Evolutionary conservation across 2,329 filamentous ascomycete species (phyloP).

Genomic region (Penicillium sp.): DNA sequence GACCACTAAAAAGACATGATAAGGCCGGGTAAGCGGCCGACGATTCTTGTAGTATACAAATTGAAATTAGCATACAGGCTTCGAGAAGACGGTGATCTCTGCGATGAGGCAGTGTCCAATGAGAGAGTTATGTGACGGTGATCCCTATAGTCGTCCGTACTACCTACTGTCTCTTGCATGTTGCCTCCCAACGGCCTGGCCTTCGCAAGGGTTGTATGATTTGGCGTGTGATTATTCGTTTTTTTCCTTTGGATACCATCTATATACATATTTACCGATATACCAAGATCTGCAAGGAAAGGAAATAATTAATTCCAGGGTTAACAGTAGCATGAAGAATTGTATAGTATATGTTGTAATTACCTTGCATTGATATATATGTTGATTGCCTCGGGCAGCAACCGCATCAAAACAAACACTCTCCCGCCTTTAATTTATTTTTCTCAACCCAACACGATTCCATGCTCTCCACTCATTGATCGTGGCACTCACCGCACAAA

Average conservation of each 20-base stretch:
- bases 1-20: no score
- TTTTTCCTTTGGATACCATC: slow-evolving; percentile 13
- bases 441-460: slow-evolving; percentile 14
- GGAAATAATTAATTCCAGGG: not conserved
- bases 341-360: not conserved
- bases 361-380: slow-evolving; percentile 6
- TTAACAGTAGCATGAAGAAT: not conserved
- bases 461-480: slow-evolving; percentile 8
- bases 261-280: slow-evolving; percentile 10
- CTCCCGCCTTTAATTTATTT: slow-evolving; percentile 14
- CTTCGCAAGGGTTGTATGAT: slow-evolving; percentile 8
- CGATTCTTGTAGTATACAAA: no score
- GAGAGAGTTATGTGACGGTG: no score
- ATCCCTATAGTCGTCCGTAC: not conserved
- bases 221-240: not conserved
- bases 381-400: slow-evolving; percentile 27
- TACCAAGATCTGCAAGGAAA: slow-evolving; percentile 7
- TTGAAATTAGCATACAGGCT: no score
- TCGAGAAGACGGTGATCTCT: no score
- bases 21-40: no score
- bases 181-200: not conserved
- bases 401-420: slow-evolving; percentile 28
- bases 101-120: no score
- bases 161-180: not conserved
- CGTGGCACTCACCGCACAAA: slow-evolving; percentile 13